These are phyloP conservation scores for Boletus sensibilis DNA, from an alignment of 768 basidiomycete species.

Conservation along the genomic window DNA sequence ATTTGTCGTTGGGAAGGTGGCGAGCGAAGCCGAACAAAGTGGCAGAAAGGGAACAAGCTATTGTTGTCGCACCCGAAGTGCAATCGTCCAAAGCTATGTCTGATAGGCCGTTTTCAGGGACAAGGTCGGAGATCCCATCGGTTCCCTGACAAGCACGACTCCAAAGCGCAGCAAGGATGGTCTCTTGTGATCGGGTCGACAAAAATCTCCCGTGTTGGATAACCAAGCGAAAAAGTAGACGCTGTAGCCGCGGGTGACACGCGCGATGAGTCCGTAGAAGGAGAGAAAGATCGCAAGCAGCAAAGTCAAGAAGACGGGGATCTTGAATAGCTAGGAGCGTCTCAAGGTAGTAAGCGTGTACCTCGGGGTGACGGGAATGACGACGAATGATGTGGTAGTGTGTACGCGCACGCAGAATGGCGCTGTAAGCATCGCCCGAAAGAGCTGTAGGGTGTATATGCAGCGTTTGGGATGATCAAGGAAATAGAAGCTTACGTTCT, in stretches of 20 bases:
- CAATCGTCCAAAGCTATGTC: not conserved
- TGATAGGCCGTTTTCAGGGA: not conserved
- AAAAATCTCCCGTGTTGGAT: conserved; percentile 29
- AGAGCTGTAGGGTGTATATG: conserved; percentile 12
- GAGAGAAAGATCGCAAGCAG: conserved; percentile 35
- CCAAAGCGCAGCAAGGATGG: conserved; percentile 37
- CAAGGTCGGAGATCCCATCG: not conserved
- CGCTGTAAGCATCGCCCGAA: conserved; percentile 5
- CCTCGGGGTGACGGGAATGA: conserved; percentile 37
- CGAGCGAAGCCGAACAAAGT: conserved; percentile 5
- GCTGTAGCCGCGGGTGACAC: conserved; percentile 37
- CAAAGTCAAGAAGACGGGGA: conserved; percentile 28
- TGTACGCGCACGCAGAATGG: conserved; percentile 35
- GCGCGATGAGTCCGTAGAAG: conserved; percentile 34
- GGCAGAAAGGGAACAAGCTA: conserved; percentile 16
- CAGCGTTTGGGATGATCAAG: conserved; percentile 1
- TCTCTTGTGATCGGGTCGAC: conserved; percentile 29
- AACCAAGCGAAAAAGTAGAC: conserved; percentile 43
- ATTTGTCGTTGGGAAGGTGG: not conserved
- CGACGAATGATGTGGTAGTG: conserved; percentile 43
- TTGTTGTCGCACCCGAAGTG: conserved; percentile 6
- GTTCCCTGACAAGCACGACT: conserved; percentile 29
- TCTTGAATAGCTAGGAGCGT: conserved; percentile 36
- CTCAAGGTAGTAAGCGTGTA: conserved; percentile 49
- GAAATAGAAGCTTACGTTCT: conserved; percentile 16